Base-by-base conservation (phyloP, 2,329 filamentous ascomycete genomes). In the Xenoacremonium recifei region DNA sequence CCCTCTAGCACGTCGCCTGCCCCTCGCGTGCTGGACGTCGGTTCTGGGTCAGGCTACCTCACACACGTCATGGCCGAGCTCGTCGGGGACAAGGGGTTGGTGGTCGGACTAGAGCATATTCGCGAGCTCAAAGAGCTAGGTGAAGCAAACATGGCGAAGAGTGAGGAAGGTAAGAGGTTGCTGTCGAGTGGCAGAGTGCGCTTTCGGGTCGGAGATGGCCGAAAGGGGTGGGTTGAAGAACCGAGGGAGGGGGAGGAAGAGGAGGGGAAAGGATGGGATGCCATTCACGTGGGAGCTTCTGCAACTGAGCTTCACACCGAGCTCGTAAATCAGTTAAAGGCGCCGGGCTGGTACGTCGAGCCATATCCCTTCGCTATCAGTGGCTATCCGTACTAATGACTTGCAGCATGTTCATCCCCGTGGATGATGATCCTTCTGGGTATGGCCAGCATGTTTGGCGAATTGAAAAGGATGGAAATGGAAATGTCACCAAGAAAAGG, bases 281-380 rank as follows among this genome's bases (percentile, higher is more conserved):
- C 87, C 3, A 97, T 99, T 45, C 93, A 97, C 62, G 93, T 97
- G 3, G 93, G 93, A 0, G 93, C 93, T 1, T 87, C 89, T 6
- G 92, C 92, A 1, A 77, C 70, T 18, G 77, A 82, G 58, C 68
- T 95, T 40, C 91, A 95, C 61, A 61, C 77, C 15, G 77, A 79
- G 45, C 67, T 97, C 51, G 67, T 95, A 34, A 77, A 83, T 21
- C 93, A 97, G 70, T 69, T 99, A 52, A 82, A 81, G 49, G 70
- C 77, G 3, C 92, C 92, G 0, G 93, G 93, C 1, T 75, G 83
- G 70, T 77, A 45, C 56, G 69, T 57, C 12, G 6, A 6, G n/a
- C 7, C 10, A n/a, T 17, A 10, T 15, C 4, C 21, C 2, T 9
- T 4, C n/a, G 1, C 12, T 3, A 6, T 3, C 5, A 6, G 25